Conservation (phyloP, 331 rosid species). For the Quercus tomentella region DNA sequence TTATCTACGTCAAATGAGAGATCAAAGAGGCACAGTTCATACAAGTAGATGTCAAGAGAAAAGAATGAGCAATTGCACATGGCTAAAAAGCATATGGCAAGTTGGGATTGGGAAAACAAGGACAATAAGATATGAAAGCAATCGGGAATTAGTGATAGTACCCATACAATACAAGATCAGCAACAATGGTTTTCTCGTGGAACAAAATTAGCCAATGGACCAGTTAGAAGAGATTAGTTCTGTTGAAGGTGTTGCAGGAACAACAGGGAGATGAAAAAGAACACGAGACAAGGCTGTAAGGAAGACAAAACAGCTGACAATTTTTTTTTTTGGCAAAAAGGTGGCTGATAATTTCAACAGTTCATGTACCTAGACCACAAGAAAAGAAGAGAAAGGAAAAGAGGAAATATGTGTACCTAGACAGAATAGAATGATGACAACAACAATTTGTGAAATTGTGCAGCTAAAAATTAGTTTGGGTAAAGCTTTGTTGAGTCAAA, state of each 20-base stretch:
- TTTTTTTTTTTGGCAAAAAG: neutral
- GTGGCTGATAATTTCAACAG: neutral
- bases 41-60: neutral
- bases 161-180: neutral
- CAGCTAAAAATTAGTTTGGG: neutral
- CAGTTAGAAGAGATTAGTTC: neutral
- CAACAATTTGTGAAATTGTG: neutral
- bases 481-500: neutral
- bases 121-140: neutral
- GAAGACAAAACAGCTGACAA: neutral
- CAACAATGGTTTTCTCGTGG: neutral
- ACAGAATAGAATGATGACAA: neutral
- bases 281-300: neutral
- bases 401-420: neutral
- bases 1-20: too few relatives aligned
- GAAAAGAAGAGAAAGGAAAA: neutral
- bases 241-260: neutral
- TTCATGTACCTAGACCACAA: neutral
- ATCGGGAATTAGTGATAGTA: neutral
- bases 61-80: neutral
- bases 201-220: neutral
- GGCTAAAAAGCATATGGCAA: neutral
- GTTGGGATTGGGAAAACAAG: neutral
- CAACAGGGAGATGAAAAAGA: neutral
- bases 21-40: too few relatives aligned